Evolutionary conservation across 1,139 yeast genomes (phyloP), one percentile per base, ranked within the genome.

Genomic region (Geotrichum phurueaensis): DNA sequence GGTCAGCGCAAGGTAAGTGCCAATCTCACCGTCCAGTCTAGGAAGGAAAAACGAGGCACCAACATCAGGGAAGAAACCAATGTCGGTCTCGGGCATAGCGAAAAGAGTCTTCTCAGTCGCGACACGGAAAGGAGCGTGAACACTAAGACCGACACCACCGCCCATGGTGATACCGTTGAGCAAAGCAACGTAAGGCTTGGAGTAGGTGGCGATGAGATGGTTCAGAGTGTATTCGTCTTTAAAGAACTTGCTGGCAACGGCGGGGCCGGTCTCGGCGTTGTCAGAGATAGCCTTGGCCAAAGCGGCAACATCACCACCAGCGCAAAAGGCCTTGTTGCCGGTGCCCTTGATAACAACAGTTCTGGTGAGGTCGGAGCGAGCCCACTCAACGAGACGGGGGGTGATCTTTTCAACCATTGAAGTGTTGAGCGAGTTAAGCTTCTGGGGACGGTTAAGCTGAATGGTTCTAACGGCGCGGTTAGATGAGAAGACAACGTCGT

Each of bases 51-150:
- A 92, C 6, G 96, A 85, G 51, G 96, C 87, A 52, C 98, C 99
- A 13, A 94, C 98, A 73, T 94, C 99, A 12, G 97, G 96, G 78
- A 89, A 89, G 73, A 92, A 90, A 0, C 99, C 99, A 73, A 95
- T 94, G 69, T 89, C 94, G 81, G 95, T 87, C 74, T 94, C 99
- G 5, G 99, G 99, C 99, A 94, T 95, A 64, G 98, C 96, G 75
- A 92, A 83, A 71, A 86, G 81, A 22, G 98, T 92, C 69, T 83
- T 82, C 70, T 94, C 98, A 50, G 97, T 89, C 13, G 95, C 96
- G 55, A 94, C 79, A 71, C 99, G 84, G 79, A 92, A 92, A 2
- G 97, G 96, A 20, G 92, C 88, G 74, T 95, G 98, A 51, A 89
- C 86, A 0, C 94, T 81, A 60, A 94, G 78, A 2, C 99, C 99